phyloP scores from a whole-genome alignment of 352 stramenopile genomes.

The Globisporangium splendens region DNA sequence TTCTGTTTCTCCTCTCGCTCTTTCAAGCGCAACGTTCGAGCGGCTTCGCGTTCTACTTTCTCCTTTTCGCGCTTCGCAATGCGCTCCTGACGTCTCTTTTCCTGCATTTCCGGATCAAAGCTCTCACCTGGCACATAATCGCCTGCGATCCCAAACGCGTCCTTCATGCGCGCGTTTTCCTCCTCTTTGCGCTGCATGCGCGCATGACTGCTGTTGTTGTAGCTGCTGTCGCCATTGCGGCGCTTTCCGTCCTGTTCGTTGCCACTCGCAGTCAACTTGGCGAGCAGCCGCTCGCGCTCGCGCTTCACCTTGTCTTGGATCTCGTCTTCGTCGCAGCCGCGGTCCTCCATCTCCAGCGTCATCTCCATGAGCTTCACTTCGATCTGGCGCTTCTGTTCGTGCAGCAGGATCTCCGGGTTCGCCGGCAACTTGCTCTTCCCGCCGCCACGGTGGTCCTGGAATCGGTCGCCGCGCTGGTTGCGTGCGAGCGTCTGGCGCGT shows the following conservation, averaged over 20 bases:
- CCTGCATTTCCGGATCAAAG: conserved; percentile 75
- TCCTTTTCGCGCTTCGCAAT: conserved; percentile 39
- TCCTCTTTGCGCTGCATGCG: conserved; percentile 60
- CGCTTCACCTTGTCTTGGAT: conserved; percentile 58
- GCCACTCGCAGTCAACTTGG: conserved; percentile 15
- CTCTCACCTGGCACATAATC: conserved; percentile 74
- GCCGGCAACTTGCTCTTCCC: conserved; percentile 21
- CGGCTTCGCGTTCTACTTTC: conserved; percentile 43
- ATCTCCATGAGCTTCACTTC: conserved; percentile 82
- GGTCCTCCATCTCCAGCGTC: conserved; percentile 72
- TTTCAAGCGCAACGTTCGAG: conserved; percentile 26
- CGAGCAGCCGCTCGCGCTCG: conserved; percentile 54
- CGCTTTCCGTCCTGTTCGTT: neutral
- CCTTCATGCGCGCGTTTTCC: conserved; percentile 61
- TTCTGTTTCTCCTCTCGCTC: conserved; percentile 34
- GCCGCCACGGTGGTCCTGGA: conserved; percentile 4
- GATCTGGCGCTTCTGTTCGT: conserved; percentile 76
- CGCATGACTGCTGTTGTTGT: conserved; percentile 47
- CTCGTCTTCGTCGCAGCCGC: conserved; percentile 62
- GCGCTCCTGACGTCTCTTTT: conserved; percentile 52
- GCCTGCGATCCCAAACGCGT: conserved; percentile 65
- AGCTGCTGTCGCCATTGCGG: neutral
- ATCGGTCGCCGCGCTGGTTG: conserved; percentile 28
- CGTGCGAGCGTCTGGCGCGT: conserved; percentile 57
- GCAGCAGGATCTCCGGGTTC: conserved; percentile 78